These are phyloP conservation scores for Talaromyces amestolkiae DNA, from an alignment of 2,329 filamentous ascomycete species.

Conservation along the genomic window DNA sequence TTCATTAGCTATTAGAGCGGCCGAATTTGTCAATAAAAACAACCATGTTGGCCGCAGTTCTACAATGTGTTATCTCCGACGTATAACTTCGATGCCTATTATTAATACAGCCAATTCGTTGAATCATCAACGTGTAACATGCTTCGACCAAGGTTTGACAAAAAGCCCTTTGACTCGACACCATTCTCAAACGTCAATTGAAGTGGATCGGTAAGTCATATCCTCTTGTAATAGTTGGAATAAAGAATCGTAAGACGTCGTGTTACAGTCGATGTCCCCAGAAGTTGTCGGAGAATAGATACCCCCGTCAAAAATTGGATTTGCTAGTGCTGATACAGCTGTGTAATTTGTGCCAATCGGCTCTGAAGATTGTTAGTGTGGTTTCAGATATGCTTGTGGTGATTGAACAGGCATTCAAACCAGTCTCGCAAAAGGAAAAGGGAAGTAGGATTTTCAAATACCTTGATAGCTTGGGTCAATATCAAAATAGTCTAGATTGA, in stretches of 20 bases:
- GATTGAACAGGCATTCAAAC: not conserved
- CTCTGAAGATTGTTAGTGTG: not conserved
- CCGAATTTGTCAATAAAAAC: not conserved
- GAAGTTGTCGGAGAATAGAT: not conserved
- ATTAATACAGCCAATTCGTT: not conserved
- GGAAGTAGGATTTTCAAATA: not conserved
- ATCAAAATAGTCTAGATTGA: not conserved
- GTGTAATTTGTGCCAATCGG: not conserved
- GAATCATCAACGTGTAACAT: not conserved
- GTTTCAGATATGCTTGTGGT: not conserved
- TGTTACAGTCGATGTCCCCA: not conserved
- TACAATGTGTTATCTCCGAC: not conserved
- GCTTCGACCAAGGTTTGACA: not conserved
- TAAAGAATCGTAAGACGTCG: not conserved
- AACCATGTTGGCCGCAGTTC: not conserved
- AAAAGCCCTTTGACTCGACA: not conserved
- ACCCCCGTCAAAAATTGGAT: not conserved
- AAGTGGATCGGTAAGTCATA: not conserved
- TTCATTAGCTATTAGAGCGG: not conserved
- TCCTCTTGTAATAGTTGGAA: not conserved
- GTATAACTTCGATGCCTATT: not conserved
- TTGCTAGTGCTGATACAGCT: not conserved
- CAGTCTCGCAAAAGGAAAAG: not conserved
- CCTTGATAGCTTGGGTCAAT: not conserved
- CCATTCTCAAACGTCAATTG: not conserved